These are phyloP conservation scores for Anastatica hierochuntica DNA, from an alignment of 345 rosid genomes.

Conservation along the genomic window DNA sequence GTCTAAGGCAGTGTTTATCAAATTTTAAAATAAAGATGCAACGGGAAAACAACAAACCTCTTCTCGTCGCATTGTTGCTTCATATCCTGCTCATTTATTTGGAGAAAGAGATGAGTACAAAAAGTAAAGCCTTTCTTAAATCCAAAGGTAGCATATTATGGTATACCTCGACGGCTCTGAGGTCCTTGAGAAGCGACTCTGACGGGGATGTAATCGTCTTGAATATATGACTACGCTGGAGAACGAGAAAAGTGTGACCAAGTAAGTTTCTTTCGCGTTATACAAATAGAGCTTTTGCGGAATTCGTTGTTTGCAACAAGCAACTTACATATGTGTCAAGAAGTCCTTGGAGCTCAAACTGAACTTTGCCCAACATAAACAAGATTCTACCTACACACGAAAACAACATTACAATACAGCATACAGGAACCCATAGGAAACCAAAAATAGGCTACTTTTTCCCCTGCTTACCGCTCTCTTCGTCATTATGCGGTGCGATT, in stretches of 20 bases:
- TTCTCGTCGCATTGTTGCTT: conserved; percentile 94
- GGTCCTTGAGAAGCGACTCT: conserved; percentile 89
- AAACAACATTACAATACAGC: conserved; percentile 11
- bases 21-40: conserved; percentile 6
- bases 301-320: not conserved
- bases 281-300: not conserved
- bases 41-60: conserved; percentile 41
- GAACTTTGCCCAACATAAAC: conserved; percentile 69
- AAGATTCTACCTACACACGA: conserved; percentile 54
- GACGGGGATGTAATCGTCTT: conserved; percentile 81
- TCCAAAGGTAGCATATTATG: not conserved
- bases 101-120: conserved; percentile 1
- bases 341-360: conserved; percentile 77
- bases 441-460: not conserved
- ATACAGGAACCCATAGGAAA: not conserved
- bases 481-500: conserved; percentile 54
- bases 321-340: conserved; percentile 86
- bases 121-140: not conserved
- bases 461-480: conserved; percentile 55
- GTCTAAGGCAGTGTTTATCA: conserved; percentile 10
- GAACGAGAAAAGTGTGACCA: conserved; percentile 9
- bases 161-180: conserved; percentile 88
- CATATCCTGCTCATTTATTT: conserved; percentile 65
- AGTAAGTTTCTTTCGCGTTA: not conserved
- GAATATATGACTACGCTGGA: conserved; percentile 75